Evolutionary conservation across 495 filamentous ascomycete genomes (phyloP), one percentile per base, ranked within the genome.

Genomic region (Usnea hakonensis): DNA sequence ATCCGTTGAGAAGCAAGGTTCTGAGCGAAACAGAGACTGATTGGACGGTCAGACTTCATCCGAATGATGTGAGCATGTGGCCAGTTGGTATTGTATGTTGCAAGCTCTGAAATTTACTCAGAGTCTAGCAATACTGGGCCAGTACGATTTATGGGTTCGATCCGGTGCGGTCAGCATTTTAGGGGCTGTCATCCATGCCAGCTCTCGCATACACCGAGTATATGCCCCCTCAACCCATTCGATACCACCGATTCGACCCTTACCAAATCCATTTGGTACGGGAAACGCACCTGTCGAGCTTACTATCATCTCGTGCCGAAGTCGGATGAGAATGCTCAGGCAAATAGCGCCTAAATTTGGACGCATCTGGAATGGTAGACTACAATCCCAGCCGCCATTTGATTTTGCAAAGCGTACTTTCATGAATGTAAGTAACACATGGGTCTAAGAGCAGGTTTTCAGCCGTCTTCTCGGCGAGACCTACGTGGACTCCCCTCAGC

Each of bases 191-290:
- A 63, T 95, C 10, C 76, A 76, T 38, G 70, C 81, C 11, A 81
- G 81, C 0, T 74, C 81, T 19, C 67, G 69, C 2, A 57, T 79
- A 1, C 79, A 86, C 63, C 78, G 84, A 71, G 80, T 93, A 11
- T 87, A 86, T 75, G 87, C 87, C 36, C 87, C 89, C 14, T 84
- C 81, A 41, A 91, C 87, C 11, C 90, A 94, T 71, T 85, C 90
- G 8, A 74, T 94, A 19, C 90, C 90, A 2, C 79, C 87, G 13
- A 82, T 95, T 54, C 79, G 84, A 57, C 85, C 80, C 60, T 67
- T 80, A 7, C 67, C 70, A 55, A 73, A 78, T n/a, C 72, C 75
- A 1, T 74, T 77, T 58, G 77, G 81, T 19, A 75, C 73, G 21
- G 71, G 78, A 28, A 77, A 81, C 28, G 64, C 65, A 55, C 44